phyloP scores from a whole-genome alignment of 2,329 filamentous ascomycete species.

The Talaromyces sp. region DNA sequence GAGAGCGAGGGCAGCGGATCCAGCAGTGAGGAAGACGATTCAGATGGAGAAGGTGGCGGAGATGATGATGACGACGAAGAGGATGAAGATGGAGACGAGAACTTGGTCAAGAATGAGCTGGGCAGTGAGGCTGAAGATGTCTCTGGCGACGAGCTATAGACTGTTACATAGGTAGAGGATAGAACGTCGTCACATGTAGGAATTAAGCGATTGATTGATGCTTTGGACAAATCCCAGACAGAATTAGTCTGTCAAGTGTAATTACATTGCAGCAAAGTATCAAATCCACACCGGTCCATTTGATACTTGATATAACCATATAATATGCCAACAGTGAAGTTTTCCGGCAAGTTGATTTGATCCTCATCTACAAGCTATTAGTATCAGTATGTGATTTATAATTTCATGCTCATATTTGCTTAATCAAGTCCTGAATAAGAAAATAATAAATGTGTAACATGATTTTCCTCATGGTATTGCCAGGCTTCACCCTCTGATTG shows the following conservation, averaged over 20 bases:
- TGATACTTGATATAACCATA: background rate
- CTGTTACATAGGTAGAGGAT: background rate
- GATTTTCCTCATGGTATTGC: background rate
- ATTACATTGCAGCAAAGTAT: background rate
- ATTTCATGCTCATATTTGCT: background rate
- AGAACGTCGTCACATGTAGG: background rate
- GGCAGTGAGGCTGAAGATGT: constrained; percentile 42
- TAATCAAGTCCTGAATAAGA: background rate
- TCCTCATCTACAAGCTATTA: background rate
- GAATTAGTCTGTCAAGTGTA: background rate
- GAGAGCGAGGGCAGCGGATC: constrained; percentile 44
- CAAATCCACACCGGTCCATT: background rate
- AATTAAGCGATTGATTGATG: background rate
- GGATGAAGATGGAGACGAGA: constrained; percentile 35
- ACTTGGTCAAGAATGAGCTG: constrained; percentile 38
- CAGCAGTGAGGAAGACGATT: constrained; percentile 38
- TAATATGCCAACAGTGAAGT: background rate
- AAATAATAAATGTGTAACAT: background rate
- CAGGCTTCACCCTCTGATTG: background rate
- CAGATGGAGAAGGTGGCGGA: constrained; percentile 25
- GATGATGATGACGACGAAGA: constrained; percentile 35
- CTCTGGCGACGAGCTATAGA: constrained; percentile 17
- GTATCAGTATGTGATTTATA: background rate
- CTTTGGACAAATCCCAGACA: background rate
- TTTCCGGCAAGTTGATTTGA: background rate